These are phyloP conservation scores for Lactarius sanguifluus DNA, from an alignment of 768 basidiomycete genomes.

Conservation along the genomic window DNA sequence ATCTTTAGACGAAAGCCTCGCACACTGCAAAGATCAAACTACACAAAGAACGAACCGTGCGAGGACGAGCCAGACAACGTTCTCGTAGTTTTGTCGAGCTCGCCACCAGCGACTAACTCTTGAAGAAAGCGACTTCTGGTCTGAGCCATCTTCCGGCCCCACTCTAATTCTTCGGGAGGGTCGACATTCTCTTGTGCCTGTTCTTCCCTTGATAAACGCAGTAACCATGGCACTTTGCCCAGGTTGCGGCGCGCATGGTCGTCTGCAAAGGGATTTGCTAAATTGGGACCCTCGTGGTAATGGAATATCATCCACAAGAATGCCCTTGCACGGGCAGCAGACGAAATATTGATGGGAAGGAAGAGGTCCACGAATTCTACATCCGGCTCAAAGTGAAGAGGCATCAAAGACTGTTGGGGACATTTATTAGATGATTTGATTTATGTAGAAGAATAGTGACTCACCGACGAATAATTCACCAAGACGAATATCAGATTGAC, in stretches of 20 bases:
- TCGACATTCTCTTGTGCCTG: conserved; percentile 72
- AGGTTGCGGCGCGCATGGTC: conserved; percentile 55
- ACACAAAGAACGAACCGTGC: conserved; percentile 24
- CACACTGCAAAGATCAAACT: neutral
- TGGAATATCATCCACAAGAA: conserved; percentile 85
- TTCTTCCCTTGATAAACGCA: conserved; percentile 55
- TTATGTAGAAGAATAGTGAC: conserved; percentile 32
- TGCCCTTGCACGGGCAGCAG: conserved; percentile 68
- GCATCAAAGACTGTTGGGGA: conserved; percentile 38
- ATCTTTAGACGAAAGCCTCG: neutral
- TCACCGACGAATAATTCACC: conserved; percentile 72
- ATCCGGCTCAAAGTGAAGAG: conserved; percentile 69
- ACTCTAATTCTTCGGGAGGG: conserved; percentile 70
- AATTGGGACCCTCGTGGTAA: conserved; percentile 67
- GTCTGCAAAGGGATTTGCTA: conserved; percentile 75
- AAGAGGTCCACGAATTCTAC: conserved; percentile 85
- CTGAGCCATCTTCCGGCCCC: conserved; percentile 72
- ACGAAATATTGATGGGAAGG: conserved; percentile 70
- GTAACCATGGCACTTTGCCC: conserved; percentile 64
- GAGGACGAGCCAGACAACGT: conserved; percentile 27
- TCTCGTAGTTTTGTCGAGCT: conserved; percentile 40
- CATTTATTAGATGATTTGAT: conserved; percentile 9
- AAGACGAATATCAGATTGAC: conserved; percentile 86
- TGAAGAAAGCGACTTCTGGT: conserved; percentile 70
- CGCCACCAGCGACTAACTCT: conserved; percentile 55